Base-by-base conservation (phyloP, 2,329 filamentous ascomycete genomes). In the Tolypocladium pustulatum region DNA sequence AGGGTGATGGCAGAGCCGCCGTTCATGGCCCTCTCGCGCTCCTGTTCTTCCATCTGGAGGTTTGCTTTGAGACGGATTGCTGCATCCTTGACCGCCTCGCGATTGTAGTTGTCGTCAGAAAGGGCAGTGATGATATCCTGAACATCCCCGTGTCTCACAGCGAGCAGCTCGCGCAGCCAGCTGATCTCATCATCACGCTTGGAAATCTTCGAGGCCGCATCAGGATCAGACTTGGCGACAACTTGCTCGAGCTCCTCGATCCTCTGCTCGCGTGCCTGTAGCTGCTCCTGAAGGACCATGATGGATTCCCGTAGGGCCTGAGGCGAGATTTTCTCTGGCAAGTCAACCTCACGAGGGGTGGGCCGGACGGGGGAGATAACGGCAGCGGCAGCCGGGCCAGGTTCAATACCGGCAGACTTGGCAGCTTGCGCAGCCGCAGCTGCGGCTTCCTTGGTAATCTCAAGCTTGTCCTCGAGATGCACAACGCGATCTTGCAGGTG, bases 31-130 rank as follows among this genome's bases (percentile, higher is more conserved):
- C 94, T 84, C 72, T 97, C 93, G 56, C 91, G 90, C 74, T 97
- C 92, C 71, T 96, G 91, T 70, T 95, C 90, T 72, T 99, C 93
- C 94, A 99, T 99, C 71, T 97, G 91, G 40, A 99, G 79, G 68
- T 96, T 97, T 17, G 94, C 90, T 70, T 91, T 90, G 61, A 99
- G 86, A 57, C 94, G 88, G 65, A 97, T 97, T 40, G 91, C 90
- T 7, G 92, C 91, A 69, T 97, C 92, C 66, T 89, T 90, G 63
- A 97, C 89, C 7, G 83, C 81, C 62, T 91, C 85, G 59, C 85
- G 84, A 71, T 97, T 87, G 69, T 90, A 94, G 32, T 81, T 78
- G 5, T 91, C 87, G 62, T 86, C 81, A 3, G 88, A 87, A 34
- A 97, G 80, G 7, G 89, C 86, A 56, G 81, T 81, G 69, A 97